Percentiles rank a stretch among this genome's conserved stretches.
These are phyloP conservation scores for Fraxinus anomala DNA, from an alignment of 257 asterid genomes.

Conservation along the genomic window DNA sequence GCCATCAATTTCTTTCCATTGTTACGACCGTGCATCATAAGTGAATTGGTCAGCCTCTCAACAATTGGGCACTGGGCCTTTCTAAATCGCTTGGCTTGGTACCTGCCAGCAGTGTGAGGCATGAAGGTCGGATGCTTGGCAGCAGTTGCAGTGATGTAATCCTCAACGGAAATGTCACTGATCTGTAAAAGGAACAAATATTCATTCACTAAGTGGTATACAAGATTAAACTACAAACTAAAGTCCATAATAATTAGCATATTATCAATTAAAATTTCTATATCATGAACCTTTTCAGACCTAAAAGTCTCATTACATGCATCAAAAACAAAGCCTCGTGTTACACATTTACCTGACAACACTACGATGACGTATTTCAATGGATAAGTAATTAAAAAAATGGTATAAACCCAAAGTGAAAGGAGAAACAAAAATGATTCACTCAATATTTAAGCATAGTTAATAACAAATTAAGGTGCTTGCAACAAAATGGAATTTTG, in stretches of 20 bases:
- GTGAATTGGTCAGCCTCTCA: conserved; percentile 9
- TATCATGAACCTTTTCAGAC: neutral
- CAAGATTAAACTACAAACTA: neutral
- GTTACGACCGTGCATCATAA: conserved; percentile 9
- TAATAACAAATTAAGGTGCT: neutral
- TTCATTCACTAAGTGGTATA: neutral
- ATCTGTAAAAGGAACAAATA: neutral
- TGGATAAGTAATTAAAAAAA: neutral
- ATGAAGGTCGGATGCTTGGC: conserved; percentile 6
- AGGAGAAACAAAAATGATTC: neutral
- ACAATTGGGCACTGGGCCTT: conserved; percentile 12
- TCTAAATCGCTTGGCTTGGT: conserved; percentile 3
- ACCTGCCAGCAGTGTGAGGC: conserved; percentile 15
- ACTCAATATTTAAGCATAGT: neutral
- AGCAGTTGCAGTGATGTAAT: conserved; percentile 11
- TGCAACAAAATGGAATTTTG: neutral
- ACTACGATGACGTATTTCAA: neutral
- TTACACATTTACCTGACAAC: neutral
- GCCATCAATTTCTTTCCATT: conserved; percentile 12
- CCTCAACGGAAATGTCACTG: neutral
- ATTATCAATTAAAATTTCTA: neutral
- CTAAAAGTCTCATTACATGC: neutral
- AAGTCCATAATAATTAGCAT: neutral
- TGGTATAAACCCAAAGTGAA: neutral
- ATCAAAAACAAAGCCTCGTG: neutral